Evolutionary conservation across 176 grass and related monocot species (phyloP).

Genomic region (Zoysia japonica): DNA sequence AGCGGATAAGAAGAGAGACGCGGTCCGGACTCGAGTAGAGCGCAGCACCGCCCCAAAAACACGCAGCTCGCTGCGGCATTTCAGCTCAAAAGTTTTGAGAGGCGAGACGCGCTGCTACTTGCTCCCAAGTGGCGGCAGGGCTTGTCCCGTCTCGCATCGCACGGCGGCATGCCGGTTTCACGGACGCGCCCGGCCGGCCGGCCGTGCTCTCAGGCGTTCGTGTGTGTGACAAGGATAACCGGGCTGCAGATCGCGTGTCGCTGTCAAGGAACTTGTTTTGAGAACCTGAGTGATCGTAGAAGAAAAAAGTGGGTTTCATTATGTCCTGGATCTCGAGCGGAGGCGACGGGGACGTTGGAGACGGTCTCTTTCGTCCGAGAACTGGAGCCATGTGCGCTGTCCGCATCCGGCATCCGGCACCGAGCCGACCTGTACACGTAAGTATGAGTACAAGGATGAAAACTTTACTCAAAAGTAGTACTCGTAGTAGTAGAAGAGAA

Average conservation of each 20-base stretch:
- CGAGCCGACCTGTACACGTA: too few species aligned
- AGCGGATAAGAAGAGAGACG: background rate
- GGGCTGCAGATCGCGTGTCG: conserved; percentile 13
- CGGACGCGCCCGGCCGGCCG: background rate
- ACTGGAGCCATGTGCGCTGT: conserved; percentile 31
- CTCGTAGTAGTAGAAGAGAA: too few species aligned
- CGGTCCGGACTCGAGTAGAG: too few species aligned
- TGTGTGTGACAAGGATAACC: background rate
- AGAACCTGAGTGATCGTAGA: background rate
- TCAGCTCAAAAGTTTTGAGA: background rate
- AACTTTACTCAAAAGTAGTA: background rate
- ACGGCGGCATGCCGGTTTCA: background rate
- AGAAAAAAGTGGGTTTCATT: conserved; percentile 2
- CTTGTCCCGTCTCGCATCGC: background rate
- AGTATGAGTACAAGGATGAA: too few species aligned
- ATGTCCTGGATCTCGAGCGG: conserved; percentile 29
- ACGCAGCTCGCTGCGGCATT: background rate
- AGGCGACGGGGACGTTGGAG: conserved; percentile 5
- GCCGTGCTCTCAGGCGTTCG: background rate
- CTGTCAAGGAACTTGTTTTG: conserved; percentile 18
- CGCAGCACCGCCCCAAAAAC: background rate
- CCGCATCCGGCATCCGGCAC: conserved; percentile 4
- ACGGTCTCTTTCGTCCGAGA: conserved; percentile 14
- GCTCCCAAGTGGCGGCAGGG: background rate
- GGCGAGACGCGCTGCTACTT: background rate